These are phyloP conservation scores for Schizosaccharomyces cryophilus DNA, from an alignment of 805 yeast genomes.

Conservation along the genomic window DNA sequence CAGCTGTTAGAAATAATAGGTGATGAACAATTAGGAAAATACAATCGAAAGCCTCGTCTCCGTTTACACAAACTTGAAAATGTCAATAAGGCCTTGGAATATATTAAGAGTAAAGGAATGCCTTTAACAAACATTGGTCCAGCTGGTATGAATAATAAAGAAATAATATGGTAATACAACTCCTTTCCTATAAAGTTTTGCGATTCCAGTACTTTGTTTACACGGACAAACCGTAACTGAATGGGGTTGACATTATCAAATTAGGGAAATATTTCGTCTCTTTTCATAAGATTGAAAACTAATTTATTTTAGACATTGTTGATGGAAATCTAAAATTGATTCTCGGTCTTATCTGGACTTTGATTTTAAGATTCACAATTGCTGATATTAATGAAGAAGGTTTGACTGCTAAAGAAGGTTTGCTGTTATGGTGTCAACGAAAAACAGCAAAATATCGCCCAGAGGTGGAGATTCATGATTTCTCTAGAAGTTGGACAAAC, in stretches of 20 bases:
- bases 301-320: slow-evolving; percentile 33
- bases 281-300: not conserved
- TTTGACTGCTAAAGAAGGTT: slow-evolving; percentile 19
- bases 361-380: slow-evolving; percentile 17
- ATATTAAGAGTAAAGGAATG: slow-evolving; percentile 16
- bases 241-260: too few relatives aligned
- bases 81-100: slow-evolving; percentile 16
- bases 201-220: not conserved
- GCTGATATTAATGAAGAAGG: slow-evolving; percentile 19
- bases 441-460: slow-evolving; percentile 17
- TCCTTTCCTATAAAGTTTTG: too few relatives aligned
- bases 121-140: slow-evolving; percentile 22
- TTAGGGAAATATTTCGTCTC: not conserved
- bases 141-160: slow-evolving; percentile 17
- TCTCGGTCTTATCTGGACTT: slow-evolving; percentile 65
- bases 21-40: slow-evolving; percentile 15
- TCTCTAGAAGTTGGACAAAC: slow-evolving; percentile 30
- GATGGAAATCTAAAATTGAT: slow-evolving; percentile 87
- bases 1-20: slow-evolving; percentile 17
- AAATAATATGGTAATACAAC: not conserved
- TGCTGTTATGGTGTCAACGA: slow-evolving; percentile 30
- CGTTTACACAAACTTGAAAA: slow-evolving; percentile 19
- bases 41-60: slow-evolving; percentile 13
- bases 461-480: slow-evolving; percentile 22
- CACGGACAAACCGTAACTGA: too few relatives aligned